Evolutionary conservation across 2,329 filamentous ascomycete genomes (phyloP).

Genomic region (Metarhizium robertsii): DNA sequence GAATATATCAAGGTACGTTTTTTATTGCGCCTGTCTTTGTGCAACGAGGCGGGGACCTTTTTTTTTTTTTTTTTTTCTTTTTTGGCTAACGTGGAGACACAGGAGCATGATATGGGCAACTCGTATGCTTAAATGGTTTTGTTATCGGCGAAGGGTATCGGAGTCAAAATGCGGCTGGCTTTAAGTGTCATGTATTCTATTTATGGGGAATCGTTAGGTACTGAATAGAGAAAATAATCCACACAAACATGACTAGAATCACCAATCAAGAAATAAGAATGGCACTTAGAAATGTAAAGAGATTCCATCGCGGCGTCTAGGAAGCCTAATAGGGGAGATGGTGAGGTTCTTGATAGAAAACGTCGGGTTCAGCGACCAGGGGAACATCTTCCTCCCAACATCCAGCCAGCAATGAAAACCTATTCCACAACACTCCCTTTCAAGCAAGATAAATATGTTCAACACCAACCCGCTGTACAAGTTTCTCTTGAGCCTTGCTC

Average conservation of each 20-base stretch:
- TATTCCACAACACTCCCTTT: background rate
- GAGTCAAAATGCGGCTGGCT: conserved; percentile 14
- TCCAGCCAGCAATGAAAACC: background rate
- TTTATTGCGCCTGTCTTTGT: background rate
- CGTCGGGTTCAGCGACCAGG: background rate
- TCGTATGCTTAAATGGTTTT: conserved; percentile 34
- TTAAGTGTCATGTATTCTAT: conserved; percentile 1
- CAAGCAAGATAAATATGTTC: background rate
- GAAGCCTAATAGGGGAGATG: too few relatives aligned
- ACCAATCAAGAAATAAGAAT: background rate
- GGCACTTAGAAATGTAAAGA: too few relatives aligned
- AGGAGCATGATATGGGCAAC: conserved; percentile 62
- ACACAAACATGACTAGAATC: background rate
- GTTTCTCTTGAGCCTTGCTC: background rate
- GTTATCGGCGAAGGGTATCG: background rate
- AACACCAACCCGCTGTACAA: background rate
- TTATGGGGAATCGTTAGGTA: conserved; percentile 8
- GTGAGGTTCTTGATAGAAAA: background rate
- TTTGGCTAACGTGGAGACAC: background rate
- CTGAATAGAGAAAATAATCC: background rate
- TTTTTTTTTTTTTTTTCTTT: conserved; percentile 1
- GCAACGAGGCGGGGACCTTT: background rate
- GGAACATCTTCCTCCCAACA: background rate
- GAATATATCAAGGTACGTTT: conserved; percentile 78
- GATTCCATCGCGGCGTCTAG: too few relatives aligned